A percentile compares a stretch with the other conserved stretches of the same genome.
Conservation (phyloP, 345 rosid species). For the Euphorbia pulcherrima region DNA sequence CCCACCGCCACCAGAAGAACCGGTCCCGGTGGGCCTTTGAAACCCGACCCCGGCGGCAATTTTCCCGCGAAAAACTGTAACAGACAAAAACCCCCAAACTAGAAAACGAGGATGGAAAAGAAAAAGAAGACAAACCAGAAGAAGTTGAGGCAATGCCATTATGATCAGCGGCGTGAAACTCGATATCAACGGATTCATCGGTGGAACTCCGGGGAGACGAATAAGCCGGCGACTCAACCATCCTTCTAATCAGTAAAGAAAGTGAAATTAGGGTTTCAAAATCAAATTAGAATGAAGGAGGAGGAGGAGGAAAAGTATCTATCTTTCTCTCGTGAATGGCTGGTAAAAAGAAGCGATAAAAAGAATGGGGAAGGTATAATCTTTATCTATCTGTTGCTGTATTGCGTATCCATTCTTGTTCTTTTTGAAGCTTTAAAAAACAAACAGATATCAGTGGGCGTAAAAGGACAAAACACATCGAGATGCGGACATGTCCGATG, state of each 20-base stretch:
- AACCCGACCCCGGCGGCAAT: background rate
- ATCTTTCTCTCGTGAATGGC: background rate
- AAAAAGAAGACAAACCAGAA: background rate
- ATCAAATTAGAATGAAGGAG: background rate
- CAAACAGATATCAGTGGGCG: background rate
- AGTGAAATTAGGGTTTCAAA: background rate
- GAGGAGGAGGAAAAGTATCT: background rate
- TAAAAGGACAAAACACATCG: background rate
- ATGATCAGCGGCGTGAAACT: background rate
- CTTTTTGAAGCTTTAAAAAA: too few relatives aligned
- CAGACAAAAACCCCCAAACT: background rate
- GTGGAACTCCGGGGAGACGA: background rate
- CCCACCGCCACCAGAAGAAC: background rate
- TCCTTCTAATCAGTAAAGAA: background rate
- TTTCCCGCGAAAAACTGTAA: background rate
- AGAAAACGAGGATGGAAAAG: background rate
- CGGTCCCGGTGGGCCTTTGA: background rate
- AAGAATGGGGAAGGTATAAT: slow-evolving; percentile 2
- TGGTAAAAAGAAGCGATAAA: background rate
- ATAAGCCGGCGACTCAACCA: slow-evolving; percentile 4
- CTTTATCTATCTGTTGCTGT: background rate
- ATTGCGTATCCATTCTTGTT: background rate
- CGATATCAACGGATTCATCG: slow-evolving; percentile 9
- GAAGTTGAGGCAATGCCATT: slow-evolving; percentile 5
- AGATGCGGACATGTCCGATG: background rate